Evolutionary conservation across 352 stramenopile species (phyloP).

Genomic region (Globisporangium middletonii): DNA sequence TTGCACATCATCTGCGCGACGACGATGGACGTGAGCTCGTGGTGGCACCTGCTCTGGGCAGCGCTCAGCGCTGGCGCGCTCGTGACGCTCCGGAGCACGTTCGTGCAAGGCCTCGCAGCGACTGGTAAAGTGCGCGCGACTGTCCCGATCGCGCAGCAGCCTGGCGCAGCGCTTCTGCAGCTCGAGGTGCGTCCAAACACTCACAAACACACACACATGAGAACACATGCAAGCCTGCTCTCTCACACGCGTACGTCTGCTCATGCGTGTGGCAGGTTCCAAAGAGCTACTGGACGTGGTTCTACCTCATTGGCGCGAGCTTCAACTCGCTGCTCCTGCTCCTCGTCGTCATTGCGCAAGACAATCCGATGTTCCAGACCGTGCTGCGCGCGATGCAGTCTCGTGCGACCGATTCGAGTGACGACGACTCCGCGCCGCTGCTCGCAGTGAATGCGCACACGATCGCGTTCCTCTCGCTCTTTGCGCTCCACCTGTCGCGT

Average conservation of each 20-base stretch:
- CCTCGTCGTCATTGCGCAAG: constrained; percentile 22
- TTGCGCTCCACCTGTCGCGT: constrained; percentile 43
- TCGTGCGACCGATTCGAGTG: not conserved
- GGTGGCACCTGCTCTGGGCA: constrained; percentile 27
- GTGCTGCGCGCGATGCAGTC: constrained; percentile 31
- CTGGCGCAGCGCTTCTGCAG: constrained; percentile 20
- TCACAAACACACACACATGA: not conserved
- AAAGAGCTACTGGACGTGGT: constrained; percentile 69
- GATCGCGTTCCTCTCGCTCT: constrained; percentile 41
- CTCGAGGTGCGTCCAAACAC: constrained; percentile 21
- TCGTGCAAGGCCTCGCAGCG: constrained; percentile 33
- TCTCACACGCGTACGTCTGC: not conserved
- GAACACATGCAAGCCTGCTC: not conserved
- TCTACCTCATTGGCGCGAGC: constrained; percentile 54
- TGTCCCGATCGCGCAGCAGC: constrained; percentile 19
- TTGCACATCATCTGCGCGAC: not conserved
- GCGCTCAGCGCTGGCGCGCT: constrained; percentile 19
- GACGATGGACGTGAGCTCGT: constrained; percentile 5
- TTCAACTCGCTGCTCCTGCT: constrained; percentile 36
- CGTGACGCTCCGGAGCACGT: constrained; percentile 26
- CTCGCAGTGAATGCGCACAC: constrained; percentile 33
- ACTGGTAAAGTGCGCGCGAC: constrained; percentile 35
- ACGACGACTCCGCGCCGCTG: not conserved
- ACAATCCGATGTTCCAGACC: constrained; percentile 25
- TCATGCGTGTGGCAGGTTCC: constrained; percentile 8